Conservation (phyloP, 208 protist species). For the Balamuthia mandrillaris region DNA sequence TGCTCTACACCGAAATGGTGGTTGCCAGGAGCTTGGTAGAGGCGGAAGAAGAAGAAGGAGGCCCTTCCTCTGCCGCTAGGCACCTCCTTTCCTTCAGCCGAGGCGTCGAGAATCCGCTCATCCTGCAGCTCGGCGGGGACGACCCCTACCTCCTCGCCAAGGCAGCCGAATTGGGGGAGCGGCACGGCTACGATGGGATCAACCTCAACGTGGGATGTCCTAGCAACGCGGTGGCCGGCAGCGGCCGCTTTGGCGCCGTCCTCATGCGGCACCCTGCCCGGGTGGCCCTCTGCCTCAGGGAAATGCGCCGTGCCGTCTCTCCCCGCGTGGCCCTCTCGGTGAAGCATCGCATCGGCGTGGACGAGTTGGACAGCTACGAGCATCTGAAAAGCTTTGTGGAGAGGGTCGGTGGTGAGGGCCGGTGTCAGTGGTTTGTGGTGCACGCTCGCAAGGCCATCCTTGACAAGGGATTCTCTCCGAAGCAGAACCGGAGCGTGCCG, state of each 20-base stretch:
- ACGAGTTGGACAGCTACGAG: conserved; percentile 9
- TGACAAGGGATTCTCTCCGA: not conserved
- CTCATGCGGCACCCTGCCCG: not conserved
- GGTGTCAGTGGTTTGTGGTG: conserved; percentile 1
- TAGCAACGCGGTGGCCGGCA: not conserved
- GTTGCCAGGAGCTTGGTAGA: too few species aligned
- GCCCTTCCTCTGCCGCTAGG: not conserved
- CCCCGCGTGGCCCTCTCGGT: not conserved
- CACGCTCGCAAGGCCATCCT: not conserved
- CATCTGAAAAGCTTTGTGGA: not conserved
- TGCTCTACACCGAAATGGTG: conserved; percentile 21
- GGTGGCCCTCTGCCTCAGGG: not conserved
- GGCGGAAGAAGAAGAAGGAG: too few species aligned
- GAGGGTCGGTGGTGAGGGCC: not conserved
- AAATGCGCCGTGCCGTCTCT: not conserved
- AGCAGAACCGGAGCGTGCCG: not conserved
- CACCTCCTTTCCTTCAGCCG: not conserved
- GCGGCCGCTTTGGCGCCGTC: conserved; percentile 6
- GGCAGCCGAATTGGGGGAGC: not conserved
- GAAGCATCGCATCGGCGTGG: conserved; percentile 19
- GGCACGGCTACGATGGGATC: conserved; percentile 4
- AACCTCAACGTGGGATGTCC: conserved; percentile 21
- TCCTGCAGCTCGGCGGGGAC: conserved; percentile 9
- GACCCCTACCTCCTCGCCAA: not conserved
- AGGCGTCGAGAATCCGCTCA: not conserved